These are phyloP conservation scores for Ceratocystis alfenasii DNA, from an alignment of 2,329 filamentous ascomycete genomes.

Conservation along the genomic window DNA sequence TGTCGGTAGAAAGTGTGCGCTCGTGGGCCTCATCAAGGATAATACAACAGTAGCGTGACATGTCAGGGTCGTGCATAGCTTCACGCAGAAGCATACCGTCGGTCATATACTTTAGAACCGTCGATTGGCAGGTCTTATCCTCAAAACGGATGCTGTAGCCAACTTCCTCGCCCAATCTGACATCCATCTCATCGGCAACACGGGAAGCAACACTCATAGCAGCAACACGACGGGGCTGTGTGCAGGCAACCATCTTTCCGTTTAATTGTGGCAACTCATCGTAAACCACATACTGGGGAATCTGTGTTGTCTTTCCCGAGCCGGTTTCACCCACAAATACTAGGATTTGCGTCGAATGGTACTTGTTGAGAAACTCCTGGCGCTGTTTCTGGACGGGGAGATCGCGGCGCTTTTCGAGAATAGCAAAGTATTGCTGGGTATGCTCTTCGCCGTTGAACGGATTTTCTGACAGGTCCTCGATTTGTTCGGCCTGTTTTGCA, in stretches of 20 bases:
- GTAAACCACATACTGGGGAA: constrained; percentile 94
- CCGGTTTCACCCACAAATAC: constrained; percentile 98
- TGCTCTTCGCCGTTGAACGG: constrained; percentile 71
- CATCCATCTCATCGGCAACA: constrained; percentile 94
- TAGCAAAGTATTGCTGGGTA: constrained; percentile 77
- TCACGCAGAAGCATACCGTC: constrained; percentile 96
- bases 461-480: constrained; percentile 72
- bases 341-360: constrained; percentile 87
- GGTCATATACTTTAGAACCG: constrained; percentile 98
- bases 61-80: constrained; percentile 87
- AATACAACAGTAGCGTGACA: constrained; percentile 89
- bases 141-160: constrained; percentile 99
- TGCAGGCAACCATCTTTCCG: constrained; percentile 89
- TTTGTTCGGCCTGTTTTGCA: constrained; percentile 55
- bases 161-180: constrained; percentile 82
- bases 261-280: constrained; percentile 83
- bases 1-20: constrained; percentile 90
- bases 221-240: constrained; percentile 91
- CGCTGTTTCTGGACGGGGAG: constrained; percentile 87
- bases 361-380: constrained; percentile 85
- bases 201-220: constrained; percentile 98
- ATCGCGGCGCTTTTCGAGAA: constrained; percentile 69
- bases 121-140: constrained; percentile 78
- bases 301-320: constrained; percentile 98
- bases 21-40: constrained; percentile 99